These are phyloP conservation scores for Rubia tinctorum DNA, from an alignment of 305 asterid species.

Conservation along the genomic window DNA sequence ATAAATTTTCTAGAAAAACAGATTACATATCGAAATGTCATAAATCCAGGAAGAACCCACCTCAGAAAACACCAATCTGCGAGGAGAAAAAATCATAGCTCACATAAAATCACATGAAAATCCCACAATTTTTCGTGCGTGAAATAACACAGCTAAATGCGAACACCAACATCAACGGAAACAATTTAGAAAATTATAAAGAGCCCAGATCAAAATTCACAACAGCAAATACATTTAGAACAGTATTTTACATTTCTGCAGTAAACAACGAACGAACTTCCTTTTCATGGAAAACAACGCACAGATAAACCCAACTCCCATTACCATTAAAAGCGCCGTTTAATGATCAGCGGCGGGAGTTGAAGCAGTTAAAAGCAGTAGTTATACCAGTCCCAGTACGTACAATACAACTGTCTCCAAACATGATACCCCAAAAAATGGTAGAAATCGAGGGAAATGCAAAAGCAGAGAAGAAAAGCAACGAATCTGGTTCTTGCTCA, in stretches of 20 bases:
- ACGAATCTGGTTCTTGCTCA: constrained; percentile 25
- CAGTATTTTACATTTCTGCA: neutral
- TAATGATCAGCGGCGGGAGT: neutral
- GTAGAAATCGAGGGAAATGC: neutral
- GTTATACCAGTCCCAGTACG: neutral
- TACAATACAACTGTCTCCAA: neutral
- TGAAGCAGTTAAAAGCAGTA: constrained; percentile 9
- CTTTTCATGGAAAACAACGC: neutral
- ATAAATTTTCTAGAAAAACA: neutral
- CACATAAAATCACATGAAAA: neutral
- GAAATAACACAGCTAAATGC: neutral
- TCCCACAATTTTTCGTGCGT: neutral
- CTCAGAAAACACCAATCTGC: neutral
- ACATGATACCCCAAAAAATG: neutral
- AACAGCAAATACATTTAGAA: neutral
- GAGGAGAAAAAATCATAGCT: too few species aligned
- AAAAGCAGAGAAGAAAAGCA: constrained; percentile 17
- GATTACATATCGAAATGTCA: neutral
- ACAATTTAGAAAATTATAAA: neutral
- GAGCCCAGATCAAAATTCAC: constrained; percentile 10
- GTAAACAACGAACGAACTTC: neutral
- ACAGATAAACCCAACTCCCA: neutral
- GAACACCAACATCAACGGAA: neutral
- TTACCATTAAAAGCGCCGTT: constrained; percentile 11
- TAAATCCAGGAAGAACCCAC: neutral